Base-by-base conservation (phyloP, 306 rosid species). In the Crataegus laevigata region DNA sequence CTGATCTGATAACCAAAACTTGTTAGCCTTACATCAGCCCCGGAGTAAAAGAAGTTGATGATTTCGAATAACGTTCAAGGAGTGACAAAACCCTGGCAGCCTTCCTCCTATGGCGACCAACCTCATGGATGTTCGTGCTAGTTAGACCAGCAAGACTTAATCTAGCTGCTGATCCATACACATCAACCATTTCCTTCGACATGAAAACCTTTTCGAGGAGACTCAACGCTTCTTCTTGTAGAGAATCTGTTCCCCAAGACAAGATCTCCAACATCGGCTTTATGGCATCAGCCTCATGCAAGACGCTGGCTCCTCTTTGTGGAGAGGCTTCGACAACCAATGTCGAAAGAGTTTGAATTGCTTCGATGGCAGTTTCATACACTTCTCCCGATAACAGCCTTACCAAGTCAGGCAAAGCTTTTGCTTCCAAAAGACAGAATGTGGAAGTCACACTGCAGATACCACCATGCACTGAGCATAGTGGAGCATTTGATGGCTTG, bases 291-390 rank as follows among this genome's bases (percentile, higher is more conserved):
- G 76, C 75, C 17, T 83, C 84, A 60, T 83, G 92, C 88, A 92
- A 80, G 25, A 87, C 91, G 47, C 61, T 82, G 62, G 91, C 93
- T 4, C 96, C 97, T 63, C 88, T 84, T 24, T 87, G 91, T 40
- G 93, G 91, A 81, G 45, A 80, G 24, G 81, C 79, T 71, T 87
- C 96, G 61, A 71, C 69, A 79, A 92, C 89, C 77, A 92, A 80
- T 15, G 97, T 90, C 26, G 96, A 92, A 55, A 92, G 96, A 57
- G 97, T 84, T 42, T 76, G 91, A 67, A 92, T 83, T 52, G 96
- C 96, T 81, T 90, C 92, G 42, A 77, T 85, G 76, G 96, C 91
- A 67, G 93, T 88, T 63, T 87, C 90, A 65, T 89, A 85, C 40
- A 88, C 96, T 85, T 88, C 87, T 28, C 85, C 93, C 11, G 80